phyloP scores from a whole-genome alignment of 164 flowering plant species.

The Taxillus chinensis region DNA sequence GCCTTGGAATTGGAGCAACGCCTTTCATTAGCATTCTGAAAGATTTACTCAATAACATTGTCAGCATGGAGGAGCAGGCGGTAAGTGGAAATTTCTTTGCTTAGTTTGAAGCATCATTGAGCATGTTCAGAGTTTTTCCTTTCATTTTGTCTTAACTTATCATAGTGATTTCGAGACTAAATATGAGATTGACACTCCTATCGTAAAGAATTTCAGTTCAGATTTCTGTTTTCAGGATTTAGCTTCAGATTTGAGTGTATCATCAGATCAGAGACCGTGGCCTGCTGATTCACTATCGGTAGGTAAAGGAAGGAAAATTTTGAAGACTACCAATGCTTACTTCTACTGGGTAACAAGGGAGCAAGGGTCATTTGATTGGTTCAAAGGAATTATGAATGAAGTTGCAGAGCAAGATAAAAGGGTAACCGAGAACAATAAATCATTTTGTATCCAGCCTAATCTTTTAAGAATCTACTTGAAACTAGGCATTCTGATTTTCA shows the following conservation, averaged over 20 bases:
- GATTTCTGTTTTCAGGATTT: conserved; percentile 36
- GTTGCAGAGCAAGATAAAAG: conserved; percentile 84
- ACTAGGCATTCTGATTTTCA: conserved; percentile 6
- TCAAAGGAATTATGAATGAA: conserved; percentile 98
- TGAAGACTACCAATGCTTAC: conserved; percentile 90
- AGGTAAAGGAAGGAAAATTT: conserved; percentile 34
- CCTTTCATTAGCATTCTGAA: conserved; percentile 92
- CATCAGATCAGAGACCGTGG: neutral
- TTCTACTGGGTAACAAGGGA: conserved; percentile 99
- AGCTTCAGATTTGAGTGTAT: conserved; percentile 30
- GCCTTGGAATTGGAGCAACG: conserved; percentile 95
- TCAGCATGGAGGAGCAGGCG: conserved; percentile 69
- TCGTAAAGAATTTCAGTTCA: no score
- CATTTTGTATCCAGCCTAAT: neutral
- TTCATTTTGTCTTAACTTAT: no score
- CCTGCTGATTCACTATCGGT: conserved; percentile 14
- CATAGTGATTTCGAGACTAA: no score
- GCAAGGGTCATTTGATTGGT: conserved; percentile 99
- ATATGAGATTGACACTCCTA: no score
- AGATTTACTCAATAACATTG: conserved; percentile 78
- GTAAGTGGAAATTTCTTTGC: conserved; percentile 24
- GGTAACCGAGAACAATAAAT: conserved; percentile 27
- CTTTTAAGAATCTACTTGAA: no score
- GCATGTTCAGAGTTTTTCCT: no score
- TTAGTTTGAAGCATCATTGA: no score